phyloP scores from a whole-genome alignment of 2,329 filamentous ascomycete species.

The Penicillium sp. region DNA sequence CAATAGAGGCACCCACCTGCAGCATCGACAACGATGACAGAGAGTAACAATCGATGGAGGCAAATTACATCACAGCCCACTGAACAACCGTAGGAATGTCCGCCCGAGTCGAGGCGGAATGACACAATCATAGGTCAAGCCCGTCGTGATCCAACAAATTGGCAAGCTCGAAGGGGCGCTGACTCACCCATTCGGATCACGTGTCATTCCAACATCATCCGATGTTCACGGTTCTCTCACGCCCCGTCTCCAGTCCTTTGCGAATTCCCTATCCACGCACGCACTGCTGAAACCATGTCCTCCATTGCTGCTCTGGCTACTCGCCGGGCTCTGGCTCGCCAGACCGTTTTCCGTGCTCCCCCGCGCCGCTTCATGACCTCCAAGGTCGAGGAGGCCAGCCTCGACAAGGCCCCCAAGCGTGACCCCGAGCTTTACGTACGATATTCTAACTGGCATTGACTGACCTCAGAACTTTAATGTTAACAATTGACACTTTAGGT shows the following conservation, averaged over 20 bases:
- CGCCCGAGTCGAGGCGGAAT: conserved; percentile 1
- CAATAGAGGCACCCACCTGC: conserved; percentile 11
- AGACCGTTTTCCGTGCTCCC: conserved; percentile 41
- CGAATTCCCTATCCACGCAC: conserved; percentile 18
- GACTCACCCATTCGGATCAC: conserved; percentile 16
- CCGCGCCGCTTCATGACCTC: conserved; percentile 41
- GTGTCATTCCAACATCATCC: conserved; percentile 34
- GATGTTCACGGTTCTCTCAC: conserved; percentile 32
- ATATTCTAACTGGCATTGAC: conserved; percentile 14
- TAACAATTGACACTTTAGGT: conserved; percentile 56
- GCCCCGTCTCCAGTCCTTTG: conserved; percentile 21
- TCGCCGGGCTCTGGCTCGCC: conserved; percentile 43
- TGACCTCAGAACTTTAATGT: conserved; percentile 5
- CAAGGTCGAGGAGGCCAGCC: conserved; percentile 49
- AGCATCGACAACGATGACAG: conserved; percentile 6
- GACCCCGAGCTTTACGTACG: conserved; percentile 74
- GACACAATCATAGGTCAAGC: conserved; percentile 3
- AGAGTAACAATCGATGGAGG: conserved; percentile 4
- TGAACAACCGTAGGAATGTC: conserved; percentile 2
- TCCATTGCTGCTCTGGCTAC: conserved; percentile 43
- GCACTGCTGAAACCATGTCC: conserved; percentile 35
- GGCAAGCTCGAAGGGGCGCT: conserved; percentile 12
- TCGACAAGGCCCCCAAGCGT: conserved; percentile 64
- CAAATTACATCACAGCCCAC: conserved; percentile 19
- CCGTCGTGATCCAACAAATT: conserved; percentile 2